A percentile compares a stretch with the other conserved stretches of the same genome.
phyloP scores from a whole-genome alignment of 768 basidiomycete genomes.

The Auricularia cornea region DNA sequence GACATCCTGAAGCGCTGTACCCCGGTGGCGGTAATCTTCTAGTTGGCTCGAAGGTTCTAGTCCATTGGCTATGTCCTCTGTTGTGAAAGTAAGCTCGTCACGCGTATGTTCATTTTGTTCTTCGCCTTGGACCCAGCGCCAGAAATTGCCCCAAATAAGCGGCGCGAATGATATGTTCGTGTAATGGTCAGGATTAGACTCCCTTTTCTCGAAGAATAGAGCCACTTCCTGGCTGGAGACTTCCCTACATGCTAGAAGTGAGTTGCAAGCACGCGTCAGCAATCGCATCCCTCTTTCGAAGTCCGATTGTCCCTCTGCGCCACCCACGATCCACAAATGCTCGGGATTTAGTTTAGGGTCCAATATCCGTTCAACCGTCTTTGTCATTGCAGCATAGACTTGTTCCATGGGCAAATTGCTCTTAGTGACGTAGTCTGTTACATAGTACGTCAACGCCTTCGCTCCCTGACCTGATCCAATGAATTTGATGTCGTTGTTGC shows the following conservation, averaged over 20 bases:
- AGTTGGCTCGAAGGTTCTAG: neutral
- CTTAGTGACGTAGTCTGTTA: constrained; percentile 1
- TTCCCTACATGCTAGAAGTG: neutral
- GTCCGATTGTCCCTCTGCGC: neutral
- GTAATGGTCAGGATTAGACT: neutral
- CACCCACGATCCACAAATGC: neutral
- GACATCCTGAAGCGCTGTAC: neutral
- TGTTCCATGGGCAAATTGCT: neutral
- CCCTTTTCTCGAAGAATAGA: neutral
- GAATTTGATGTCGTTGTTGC: neutral
- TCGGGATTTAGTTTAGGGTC: neutral
- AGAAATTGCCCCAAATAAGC: neutral
- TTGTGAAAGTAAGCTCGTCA: neutral
- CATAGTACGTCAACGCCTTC: constrained; percentile 1
- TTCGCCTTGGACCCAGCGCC: neutral
- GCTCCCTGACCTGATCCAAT: neutral
- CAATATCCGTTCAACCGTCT: neutral
- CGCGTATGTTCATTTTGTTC: neutral
- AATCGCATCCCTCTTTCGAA: neutral
- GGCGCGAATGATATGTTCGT: neutral
- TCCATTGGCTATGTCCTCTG: neutral
- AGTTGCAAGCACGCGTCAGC: neutral
- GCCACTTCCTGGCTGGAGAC: neutral
- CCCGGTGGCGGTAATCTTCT: neutral
- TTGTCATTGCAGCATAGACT: neutral